Conservation (phyloP, 2,329 filamentous ascomycete species). For the Monascus ruber region DNA sequence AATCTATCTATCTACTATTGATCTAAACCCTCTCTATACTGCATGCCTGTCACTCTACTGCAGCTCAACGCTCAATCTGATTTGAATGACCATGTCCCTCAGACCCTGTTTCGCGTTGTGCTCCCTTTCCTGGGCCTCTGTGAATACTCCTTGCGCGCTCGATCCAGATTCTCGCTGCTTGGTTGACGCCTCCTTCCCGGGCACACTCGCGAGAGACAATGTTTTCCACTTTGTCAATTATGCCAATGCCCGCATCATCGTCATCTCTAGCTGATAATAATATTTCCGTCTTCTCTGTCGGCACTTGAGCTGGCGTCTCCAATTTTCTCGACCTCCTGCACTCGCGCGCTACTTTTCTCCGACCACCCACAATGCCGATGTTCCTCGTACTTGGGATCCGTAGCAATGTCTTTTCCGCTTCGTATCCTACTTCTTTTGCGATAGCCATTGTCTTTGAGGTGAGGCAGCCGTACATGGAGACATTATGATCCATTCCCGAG, state of each 20-base stretch:
- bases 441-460: constrained; percentile 66
- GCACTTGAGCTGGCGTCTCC: background rate
- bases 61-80: too few species aligned
- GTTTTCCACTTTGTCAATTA: constrained; percentile 48
- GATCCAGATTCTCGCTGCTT: constrained; percentile 40
- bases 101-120: constrained; percentile 3
- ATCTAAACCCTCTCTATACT: too few species aligned
- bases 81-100: constrained; percentile 3
- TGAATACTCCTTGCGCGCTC: constrained; percentile 39
- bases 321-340: constrained; percentile 30
- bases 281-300: background rate
- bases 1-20: too few species aligned
- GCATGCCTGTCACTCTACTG: too few species aligned
- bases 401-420: constrained; percentile 71
- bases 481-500: constrained; percentile 26
- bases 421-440: constrained; percentile 60
- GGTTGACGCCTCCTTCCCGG: constrained; percentile 33
- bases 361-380: constrained; percentile 63
- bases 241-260: constrained; percentile 45
- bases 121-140: constrained; percentile 33
- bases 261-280: constrained; percentile 31
- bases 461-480: constrained; percentile 70
- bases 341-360: constrained; percentile 8
- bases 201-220: constrained; percentile 47
- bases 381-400: constrained; percentile 90